phyloP scores from a whole-genome alignment of 2,329 filamentous ascomycete genomes.

The Rosellinia necatrix region DNA sequence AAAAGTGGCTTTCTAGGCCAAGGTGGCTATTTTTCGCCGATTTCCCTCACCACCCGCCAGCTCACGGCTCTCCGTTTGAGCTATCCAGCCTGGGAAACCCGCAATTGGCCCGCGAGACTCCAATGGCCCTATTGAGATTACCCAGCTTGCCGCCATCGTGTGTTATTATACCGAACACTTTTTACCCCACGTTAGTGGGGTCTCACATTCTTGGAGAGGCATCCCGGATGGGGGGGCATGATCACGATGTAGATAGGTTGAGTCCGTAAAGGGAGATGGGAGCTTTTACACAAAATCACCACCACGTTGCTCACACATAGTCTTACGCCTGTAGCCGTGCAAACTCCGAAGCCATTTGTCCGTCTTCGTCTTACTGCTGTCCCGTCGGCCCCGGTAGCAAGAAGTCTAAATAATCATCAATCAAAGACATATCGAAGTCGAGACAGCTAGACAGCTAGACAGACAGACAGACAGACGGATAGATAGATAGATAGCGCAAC shows the following conservation, averaged over 20 bases:
- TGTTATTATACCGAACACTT: background rate
- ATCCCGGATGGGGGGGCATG: conserved; percentile 7
- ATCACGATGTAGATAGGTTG: background rate
- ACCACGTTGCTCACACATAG: background rate
- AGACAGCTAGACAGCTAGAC: too few species aligned
- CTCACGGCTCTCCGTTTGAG: background rate
- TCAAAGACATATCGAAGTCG: too few species aligned
- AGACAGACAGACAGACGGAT: too few species aligned
- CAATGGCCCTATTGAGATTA: background rate
- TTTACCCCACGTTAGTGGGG: conserved; percentile 28
- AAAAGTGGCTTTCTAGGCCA: conserved; percentile 4
- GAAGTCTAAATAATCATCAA: too few species aligned
- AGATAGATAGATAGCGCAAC: too few species aligned
- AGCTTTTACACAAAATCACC: background rate
- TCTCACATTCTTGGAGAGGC: background rate
- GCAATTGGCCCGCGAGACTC: background rate
- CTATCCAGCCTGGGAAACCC: background rate
- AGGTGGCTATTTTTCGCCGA: background rate
- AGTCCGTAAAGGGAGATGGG: background rate
- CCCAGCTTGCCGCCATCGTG: background rate
- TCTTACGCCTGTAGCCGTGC: too few species aligned
- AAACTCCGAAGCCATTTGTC: too few species aligned
- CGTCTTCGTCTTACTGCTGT: too few species aligned
- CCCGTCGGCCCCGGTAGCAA: too few species aligned
- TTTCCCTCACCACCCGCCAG: background rate